Conservation (phyloP, 441 rosid species). For the Theobroma grandiflorum region DNA sequence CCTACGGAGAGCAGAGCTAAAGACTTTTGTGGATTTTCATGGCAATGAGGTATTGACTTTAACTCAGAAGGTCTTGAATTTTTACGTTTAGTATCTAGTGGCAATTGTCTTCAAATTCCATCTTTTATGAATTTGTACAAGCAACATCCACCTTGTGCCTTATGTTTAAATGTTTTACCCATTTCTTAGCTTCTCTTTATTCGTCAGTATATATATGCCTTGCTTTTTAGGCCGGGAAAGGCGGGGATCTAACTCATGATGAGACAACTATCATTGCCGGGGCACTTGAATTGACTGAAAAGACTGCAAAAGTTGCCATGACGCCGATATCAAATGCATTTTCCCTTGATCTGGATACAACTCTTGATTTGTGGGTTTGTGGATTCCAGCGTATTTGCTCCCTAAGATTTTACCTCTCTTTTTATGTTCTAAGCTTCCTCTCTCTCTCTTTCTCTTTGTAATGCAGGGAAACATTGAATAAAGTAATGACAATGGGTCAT, state of each 20-base stretch:
- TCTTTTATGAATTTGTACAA: constrained; percentile 28
- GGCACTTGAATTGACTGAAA: constrained; percentile 91
- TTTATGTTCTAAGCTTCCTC: constrained; percentile 20
- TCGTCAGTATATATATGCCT: constrained; percentile 23
- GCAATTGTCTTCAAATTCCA: constrained; percentile 8
- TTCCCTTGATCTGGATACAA: constrained; percentile 95
- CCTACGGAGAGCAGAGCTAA: constrained; percentile 90
- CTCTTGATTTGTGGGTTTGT: constrained; percentile 88
- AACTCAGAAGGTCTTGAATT: constrained; percentile 4
- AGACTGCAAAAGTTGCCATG: constrained; percentile 94
- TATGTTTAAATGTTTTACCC: not conserved
- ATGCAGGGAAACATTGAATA: constrained; percentile 79
- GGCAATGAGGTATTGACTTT: constrained; percentile 74
- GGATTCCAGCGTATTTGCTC: constrained; percentile 38
- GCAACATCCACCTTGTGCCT: constrained; percentile 21
- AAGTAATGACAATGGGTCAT: constrained; percentile 86
- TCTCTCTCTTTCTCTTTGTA: constrained; percentile 30
- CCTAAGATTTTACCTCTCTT: constrained; percentile 18
- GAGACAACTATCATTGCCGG: constrained; percentile 96
- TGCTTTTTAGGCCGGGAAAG: constrained; percentile 84
- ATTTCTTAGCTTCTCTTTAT: not conserved
- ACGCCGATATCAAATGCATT: constrained; percentile 91
- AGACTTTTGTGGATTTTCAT: constrained; percentile 86
- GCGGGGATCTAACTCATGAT: constrained; percentile 87
- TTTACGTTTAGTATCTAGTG: not conserved